Evolutionary conservation across 495 filamentous ascomycete species (phyloP), one percentile per base, ranked within the genome.

Genomic region (Bryoglossum gracile): DNA sequence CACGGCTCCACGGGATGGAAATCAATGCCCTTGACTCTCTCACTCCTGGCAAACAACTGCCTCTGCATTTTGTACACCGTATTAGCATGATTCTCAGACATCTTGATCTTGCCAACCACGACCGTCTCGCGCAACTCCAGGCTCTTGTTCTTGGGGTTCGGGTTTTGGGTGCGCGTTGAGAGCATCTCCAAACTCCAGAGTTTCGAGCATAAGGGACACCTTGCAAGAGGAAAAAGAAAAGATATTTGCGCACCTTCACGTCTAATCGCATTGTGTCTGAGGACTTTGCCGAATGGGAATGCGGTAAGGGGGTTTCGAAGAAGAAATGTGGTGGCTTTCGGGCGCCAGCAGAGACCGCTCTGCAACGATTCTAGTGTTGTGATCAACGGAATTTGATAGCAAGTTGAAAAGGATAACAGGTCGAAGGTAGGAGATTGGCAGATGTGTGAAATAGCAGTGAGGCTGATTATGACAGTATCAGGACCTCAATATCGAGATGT

Each of bases 21-120:
- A 69, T 96, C 90, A 63, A 96, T 94, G 61, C 90, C 90, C 71
- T 95, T 96, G 53, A 96, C 90, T 69, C 90, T 82, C 77, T 96
- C 86, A 54, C 81, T 86, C 65, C 84, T 78, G 58, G 84, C 84
- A 69, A 85, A 84, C 62, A 89, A 81, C 68, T 88, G 82, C 67
- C 83, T 82, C 83, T 86, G 64, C 59, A 71, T 46, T 46, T 50
- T 36, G 40, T 37, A 48, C n/a, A 43, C 33, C 53, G 53, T 47
- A 18, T 57, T 49, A 58, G 55, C 32, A 39, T 4, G 39, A 23
- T 60, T 43, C n/a, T n/a, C n/a, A n/a, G n/a, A n/a, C 21, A 42
- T 39, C 51, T 52, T 48, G 34, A 60, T 51, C 22, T 36, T 34
- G 23, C 54, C 46, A 48, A 55, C 62, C 26, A 28, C 48, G 19